These are phyloP conservation scores for Syzygium oleosum DNA, from an alignment of 345 rosid genomes.

Conservation along the genomic window DNA sequence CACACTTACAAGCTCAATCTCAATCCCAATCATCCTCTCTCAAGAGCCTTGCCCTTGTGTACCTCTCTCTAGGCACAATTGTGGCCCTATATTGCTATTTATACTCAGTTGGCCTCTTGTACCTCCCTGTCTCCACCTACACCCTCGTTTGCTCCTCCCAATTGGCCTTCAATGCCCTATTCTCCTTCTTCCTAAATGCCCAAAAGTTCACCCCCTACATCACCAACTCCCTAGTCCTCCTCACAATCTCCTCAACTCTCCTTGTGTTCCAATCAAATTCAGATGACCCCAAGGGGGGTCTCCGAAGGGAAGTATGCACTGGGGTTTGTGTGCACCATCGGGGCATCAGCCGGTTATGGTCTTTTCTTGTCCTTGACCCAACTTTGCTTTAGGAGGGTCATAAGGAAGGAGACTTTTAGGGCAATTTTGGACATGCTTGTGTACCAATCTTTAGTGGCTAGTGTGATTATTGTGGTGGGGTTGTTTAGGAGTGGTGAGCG, in stretches of 20 bases:
- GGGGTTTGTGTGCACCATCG: conserved; percentile 31
- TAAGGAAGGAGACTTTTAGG: conserved; percentile 9
- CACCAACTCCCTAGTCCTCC: conserved; percentile 26
- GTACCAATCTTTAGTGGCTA: conserved; percentile 10
- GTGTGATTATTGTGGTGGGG: conserved; percentile 7
- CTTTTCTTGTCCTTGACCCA: conserved; percentile 12
- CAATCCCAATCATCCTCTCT: neutral
- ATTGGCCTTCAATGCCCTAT: conserved; percentile 32
- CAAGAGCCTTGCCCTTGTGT: conserved; percentile 11
- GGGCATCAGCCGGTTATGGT: conserved; percentile 21
- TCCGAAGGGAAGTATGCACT: conserved; percentile 8
- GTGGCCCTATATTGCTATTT: conserved; percentile 6
- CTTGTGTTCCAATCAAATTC: conserved; percentile 18
- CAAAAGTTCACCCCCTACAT: conserved; percentile 31
- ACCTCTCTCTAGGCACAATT: conserved; percentile 6
- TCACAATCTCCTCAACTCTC: conserved; percentile 30
- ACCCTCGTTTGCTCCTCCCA: conserved; percentile 29
- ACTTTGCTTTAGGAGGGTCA: conserved; percentile 10
- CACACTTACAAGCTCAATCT: neutral
- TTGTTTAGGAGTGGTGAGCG: conserved; percentile 35
- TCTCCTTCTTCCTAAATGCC: conserved; percentile 28
- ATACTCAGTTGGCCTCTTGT: conserved; percentile 22
- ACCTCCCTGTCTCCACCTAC: conserved; percentile 35
- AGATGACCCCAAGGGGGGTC: neutral
- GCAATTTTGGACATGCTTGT: conserved; percentile 26